Evolutionary conservation across 1,284 basidiomycete species (phyloP), one percentile per base, ranked within the genome.

Genomic region (Irpex rosettiformis): DNA sequence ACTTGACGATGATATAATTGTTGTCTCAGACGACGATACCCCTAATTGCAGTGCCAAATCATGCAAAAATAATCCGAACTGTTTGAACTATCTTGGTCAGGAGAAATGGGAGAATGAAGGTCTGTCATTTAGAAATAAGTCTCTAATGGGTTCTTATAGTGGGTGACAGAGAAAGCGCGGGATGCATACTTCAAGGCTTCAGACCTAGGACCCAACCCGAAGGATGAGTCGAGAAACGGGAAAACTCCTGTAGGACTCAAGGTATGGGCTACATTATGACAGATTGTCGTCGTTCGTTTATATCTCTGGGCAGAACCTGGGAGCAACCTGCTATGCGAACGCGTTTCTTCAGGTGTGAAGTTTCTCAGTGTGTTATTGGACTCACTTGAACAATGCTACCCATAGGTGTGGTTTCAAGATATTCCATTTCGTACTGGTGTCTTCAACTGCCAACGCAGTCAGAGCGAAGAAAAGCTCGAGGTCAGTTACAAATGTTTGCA

Each of bases 301-400:
- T 53, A 40, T 65, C 54, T 22, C 29, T 59, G 29, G 24, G 13
- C 30, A 94, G 88, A 97, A 97, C 69, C 82, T 96, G 16, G 94
- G 94, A 11, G 94, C 94, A 11, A 96, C 94, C 3, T 94, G 93
- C 68, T 96, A 95, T 64, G 93, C 92, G 55, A 96, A 96, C 71
- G 92, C 93, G 4, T 96, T 91, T 63, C 78, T 96, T 45, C 94
- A 97, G 76, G 90, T 89, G 62, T 28, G 72, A 59, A 11, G 27
- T 18, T 7, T 57, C 16, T 6, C n/a, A 27, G 27, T 13, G n/a
- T 22, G 21, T 13, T 18, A 21, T 2, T 24, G 30, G 18, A 40
- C 48, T 10, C 13, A 7, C 22, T 24, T n/a, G 27, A 33, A 45
- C 43, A 45, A 43, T 16, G 7, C 4, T 21, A 16, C 60, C 24